These are phyloP conservation scores for Citrus australasica DNA, from an alignment of 345 rosid species.

Conservation along the genomic window DNA sequence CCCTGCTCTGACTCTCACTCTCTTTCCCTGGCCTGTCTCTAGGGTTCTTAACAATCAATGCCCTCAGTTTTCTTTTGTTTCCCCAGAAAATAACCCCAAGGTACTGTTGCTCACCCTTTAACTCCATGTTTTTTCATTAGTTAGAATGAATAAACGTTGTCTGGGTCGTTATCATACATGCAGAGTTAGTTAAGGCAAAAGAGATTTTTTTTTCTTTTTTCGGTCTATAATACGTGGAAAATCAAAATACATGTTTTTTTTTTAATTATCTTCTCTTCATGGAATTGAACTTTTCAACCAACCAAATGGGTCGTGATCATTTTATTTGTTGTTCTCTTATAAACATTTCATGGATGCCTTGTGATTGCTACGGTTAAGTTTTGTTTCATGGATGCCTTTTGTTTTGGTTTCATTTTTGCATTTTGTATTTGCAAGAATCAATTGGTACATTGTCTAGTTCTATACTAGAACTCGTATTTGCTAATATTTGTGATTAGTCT, in stretches of 20 bases:
- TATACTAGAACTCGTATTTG: neutral
- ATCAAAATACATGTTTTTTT: neutral
- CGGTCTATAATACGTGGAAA: neutral
- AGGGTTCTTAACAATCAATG: slow-evolving; percentile 5
- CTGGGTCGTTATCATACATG: neutral
- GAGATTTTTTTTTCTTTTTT: neutral
- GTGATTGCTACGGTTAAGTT: neutral
- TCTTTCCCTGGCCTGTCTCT: neutral
- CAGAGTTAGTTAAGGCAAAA: neutral
- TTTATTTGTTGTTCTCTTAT: neutral
- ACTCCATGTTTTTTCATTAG: neutral
- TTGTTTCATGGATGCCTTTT: neutral
- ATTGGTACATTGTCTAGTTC: neutral
- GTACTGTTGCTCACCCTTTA: neutral
- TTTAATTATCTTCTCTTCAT: neutral
- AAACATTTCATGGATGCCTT: neutral
- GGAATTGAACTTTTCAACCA: neutral
- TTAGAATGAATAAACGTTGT: neutral
- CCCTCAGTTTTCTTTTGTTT: slow-evolving; percentile 9
- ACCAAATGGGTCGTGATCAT: neutral
- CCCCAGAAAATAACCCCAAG: slow-evolving; percentile 10
- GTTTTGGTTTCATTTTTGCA: neutral
- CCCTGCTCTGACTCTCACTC: neutral
- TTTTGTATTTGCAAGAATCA: neutral
- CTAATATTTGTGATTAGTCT: neutral